These are phyloP conservation scores for Trichosporon asahii DNA, from an alignment of 1,284 basidiomycete genomes.

Conservation along the genomic window DNA sequence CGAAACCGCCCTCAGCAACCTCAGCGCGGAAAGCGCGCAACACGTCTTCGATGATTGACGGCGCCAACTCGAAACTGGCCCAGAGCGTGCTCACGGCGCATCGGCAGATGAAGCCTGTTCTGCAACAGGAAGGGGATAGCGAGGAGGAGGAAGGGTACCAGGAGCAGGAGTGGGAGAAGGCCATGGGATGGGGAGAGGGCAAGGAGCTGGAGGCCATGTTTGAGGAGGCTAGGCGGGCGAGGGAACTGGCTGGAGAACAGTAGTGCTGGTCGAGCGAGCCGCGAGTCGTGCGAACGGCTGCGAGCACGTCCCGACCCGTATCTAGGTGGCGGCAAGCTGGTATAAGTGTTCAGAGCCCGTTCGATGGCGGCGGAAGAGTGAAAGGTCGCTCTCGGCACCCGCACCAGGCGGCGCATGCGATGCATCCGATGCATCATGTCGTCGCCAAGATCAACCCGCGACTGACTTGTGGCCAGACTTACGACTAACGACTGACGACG, in stretches of 20 bases:
- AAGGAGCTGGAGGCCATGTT: constrained; percentile 30
- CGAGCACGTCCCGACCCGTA: no score
- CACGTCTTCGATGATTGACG: constrained; percentile 17
- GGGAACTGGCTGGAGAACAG: constrained; percentile 15
- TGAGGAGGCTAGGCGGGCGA: constrained; percentile 23
- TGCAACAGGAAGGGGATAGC: constrained; percentile 11
- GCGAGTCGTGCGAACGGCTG: no score
- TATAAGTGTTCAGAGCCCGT: no score
- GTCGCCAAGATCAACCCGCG: no score
- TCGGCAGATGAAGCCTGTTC: constrained; percentile 15
- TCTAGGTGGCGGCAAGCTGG: no score
- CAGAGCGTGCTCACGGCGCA: constrained; percentile 22
- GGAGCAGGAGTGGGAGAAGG: constrained; percentile 33
- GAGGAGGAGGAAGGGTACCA: constrained; percentile 22
- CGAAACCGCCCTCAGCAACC: constrained; percentile 1
- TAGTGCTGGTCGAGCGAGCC: no score
- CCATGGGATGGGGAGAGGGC: constrained; percentile 30
- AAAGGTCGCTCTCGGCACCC: no score
- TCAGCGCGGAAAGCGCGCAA: constrained; percentile 5
- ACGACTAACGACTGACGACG: no score
- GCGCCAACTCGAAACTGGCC: constrained; percentile 22
- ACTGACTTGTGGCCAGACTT: no score
- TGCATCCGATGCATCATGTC: no score
- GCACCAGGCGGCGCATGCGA: no score
- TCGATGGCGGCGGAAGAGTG: no score